Evolutionary conservation across 1,284 basidiomycete genomes (phyloP).

Genomic region (Cryptococcus jaspeensis): DNA sequence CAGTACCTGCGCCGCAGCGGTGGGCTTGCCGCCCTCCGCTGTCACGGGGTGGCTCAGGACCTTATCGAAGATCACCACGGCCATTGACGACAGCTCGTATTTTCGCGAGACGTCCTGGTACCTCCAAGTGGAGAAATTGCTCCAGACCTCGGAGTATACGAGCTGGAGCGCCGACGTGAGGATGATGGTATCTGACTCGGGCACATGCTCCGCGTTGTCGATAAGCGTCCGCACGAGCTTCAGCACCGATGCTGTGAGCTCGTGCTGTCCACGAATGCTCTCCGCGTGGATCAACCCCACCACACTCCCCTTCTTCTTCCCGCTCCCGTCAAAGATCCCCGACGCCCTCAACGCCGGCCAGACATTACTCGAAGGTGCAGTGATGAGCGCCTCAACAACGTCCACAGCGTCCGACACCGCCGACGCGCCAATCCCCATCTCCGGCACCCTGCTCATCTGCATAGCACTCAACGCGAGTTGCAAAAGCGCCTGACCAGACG

Average conservation of each 20-base stretch:
- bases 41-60: slow-evolving; percentile 34
- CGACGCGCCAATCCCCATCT: slow-evolving; percentile 13
- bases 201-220: slow-evolving; percentile 16
- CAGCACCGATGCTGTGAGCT: slow-evolving; percentile 32
- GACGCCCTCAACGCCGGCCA: slow-evolving; percentile 37
- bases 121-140: slow-evolving; percentile 39
- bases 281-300: slow-evolving; percentile 32
- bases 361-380: slow-evolving; percentile 23
- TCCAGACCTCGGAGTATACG: slow-evolving; percentile 37
- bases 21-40: slow-evolving; percentile 15
- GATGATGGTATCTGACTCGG: slow-evolving; percentile 22
- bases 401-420: slow-evolving; percentile 31
- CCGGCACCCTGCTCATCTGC: slow-evolving; percentile 12
- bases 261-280: slow-evolving; percentile 32
- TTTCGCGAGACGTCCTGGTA: slow-evolving; percentile 35
- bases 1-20: slow-evolving; percentile 29
- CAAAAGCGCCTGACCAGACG: slow-evolving; percentile 24
- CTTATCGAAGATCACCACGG: slow-evolving; percentile 31
- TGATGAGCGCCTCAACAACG: slow-evolving; percentile 34
- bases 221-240: slow-evolving; percentile 36
- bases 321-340: slow-evolving; percentile 37
- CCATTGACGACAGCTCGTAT: slow-evolving; percentile 31
- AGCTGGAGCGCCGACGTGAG: slow-evolving; percentile 38
- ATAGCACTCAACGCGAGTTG: slow-evolving; percentile 30
- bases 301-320: slow-evolving; percentile 30